A percentile compares a stretch with the other conserved stretches of the same genome.
phyloP scores from a whole-genome alignment of 2,329 filamentous ascomycete species.

The Cladobotryum protrusum region DNA sequence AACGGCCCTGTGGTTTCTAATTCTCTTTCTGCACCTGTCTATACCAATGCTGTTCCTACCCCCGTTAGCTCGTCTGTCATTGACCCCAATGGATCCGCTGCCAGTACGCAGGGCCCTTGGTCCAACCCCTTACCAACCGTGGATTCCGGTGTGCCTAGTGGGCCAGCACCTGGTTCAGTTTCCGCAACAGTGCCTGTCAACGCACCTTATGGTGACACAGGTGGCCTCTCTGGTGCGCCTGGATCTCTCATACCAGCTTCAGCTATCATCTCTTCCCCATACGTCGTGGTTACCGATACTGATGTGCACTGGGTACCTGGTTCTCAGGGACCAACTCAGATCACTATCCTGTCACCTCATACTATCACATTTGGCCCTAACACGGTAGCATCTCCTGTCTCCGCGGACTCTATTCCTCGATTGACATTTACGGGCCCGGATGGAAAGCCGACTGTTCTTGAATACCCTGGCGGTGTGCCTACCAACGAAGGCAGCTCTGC shows the following conservation, averaged over 20 bases:
- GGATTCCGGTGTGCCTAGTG: conserved; percentile 10
- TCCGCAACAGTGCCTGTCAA: neutral
- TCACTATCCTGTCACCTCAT: conserved; percentile 19
- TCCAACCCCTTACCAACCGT: conserved; percentile 14
- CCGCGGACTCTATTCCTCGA: conserved; percentile 12
- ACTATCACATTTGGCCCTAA: conserved; percentile 15
- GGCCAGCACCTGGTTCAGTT: neutral
- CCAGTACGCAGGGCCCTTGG: conserved; percentile 11
- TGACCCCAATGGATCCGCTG: conserved; percentile 11
- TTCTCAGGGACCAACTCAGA: conserved; percentile 13
- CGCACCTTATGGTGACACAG: conserved; percentile 1
- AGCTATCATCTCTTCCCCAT: conserved; percentile 7
- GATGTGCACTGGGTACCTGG: conserved; percentile 17
- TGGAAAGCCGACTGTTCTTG: conserved; percentile 24
- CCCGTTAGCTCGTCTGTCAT: conserved; percentile 15
- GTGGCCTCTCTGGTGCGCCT: neutral
- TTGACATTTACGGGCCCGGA: conserved; percentile 18
- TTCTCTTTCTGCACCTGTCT: conserved; percentile 13
- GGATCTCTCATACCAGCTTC: conserved; percentile 5
- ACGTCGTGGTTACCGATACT: conserved; percentile 20
- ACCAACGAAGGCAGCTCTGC: conserved; percentile 6
- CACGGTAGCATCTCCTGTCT: conserved; percentile 1
- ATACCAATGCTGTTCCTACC: conserved; percentile 10
- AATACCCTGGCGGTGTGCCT: conserved; percentile 4
- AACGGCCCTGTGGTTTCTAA: conserved; percentile 12